phyloP scores from a whole-genome alignment of 225 moss, liverwort and hornwort genomes.

The Bryum argenteum region DNA sequence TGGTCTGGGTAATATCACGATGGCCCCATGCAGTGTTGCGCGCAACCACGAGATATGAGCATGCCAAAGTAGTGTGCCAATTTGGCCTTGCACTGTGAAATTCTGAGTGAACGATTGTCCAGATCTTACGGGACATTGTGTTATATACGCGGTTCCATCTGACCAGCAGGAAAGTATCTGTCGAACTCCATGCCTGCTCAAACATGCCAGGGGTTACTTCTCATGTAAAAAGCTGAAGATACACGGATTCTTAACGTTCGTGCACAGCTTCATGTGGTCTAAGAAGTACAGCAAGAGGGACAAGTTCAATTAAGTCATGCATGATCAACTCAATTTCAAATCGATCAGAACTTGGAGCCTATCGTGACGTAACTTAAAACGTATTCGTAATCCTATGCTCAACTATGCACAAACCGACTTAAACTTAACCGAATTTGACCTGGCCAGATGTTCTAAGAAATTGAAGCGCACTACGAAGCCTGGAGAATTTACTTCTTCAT shows the following conservation, averaged over 20 bases:
- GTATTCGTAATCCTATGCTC: not conserved
- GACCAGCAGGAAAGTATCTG: slow-evolving; percentile 54
- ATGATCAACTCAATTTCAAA: not conserved
- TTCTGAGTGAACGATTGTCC: slow-evolving; percentile 51
- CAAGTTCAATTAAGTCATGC: slow-evolving; percentile 1
- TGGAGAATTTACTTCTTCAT: not conserved
- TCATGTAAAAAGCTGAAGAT: slow-evolving; percentile 5
- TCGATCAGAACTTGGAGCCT: not conserved
- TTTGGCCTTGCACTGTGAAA: slow-evolving; percentile 53
- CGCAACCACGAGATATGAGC: slow-evolving; percentile 70
- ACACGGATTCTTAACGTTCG: not conserved
- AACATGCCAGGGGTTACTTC: not conserved
- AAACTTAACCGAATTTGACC: slow-evolving; percentile 7
- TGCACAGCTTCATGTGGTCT: not conserved
- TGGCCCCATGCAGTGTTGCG: slow-evolving; percentile 59
- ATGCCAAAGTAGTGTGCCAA: slow-evolving; percentile 67
- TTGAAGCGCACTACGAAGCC: not conserved
- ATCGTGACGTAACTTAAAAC: not conserved
- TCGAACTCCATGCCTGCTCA: slow-evolving; percentile 65
- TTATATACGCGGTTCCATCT: slow-evolving; percentile 68
- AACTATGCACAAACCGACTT: not conserved
- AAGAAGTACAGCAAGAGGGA: slow-evolving; percentile 11
- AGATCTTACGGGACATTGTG: slow-evolving; percentile 63
- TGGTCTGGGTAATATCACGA: slow-evolving; percentile 48
- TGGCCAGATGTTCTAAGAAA: not conserved